A percentile compares a stretch with the other conserved stretches of the same genome.
Evolutionary conservation across 176 grass and related monocot genomes (phyloP).

Genomic region (Areca catechu): DNA sequence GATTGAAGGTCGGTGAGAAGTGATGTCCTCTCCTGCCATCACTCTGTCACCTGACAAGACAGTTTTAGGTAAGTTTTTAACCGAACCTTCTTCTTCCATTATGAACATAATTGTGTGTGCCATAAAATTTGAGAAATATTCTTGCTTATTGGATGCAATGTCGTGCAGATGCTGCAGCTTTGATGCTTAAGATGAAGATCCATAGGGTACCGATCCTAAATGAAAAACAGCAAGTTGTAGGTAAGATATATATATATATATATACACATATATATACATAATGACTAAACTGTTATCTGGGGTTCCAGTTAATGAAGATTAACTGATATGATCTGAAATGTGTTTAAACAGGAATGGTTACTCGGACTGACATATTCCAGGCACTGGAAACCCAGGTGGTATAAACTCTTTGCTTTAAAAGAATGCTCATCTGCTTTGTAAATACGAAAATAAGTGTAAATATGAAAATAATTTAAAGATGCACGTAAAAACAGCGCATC

Average conservation of each 20-base stretch:
- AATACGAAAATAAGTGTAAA: conserved; percentile 20
- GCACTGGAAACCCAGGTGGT: conserved; percentile 30
- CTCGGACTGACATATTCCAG: conserved; percentile 38
- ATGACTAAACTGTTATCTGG: too few relatives aligned
- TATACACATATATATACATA: too few relatives aligned
- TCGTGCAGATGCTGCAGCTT: conserved; percentile 60
- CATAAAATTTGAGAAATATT: too few relatives aligned
- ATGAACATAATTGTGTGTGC: too few relatives aligned
- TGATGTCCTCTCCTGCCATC: conserved; percentile 80
- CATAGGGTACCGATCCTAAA: conserved; percentile 72
- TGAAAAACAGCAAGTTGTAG: conserved; percentile 44
- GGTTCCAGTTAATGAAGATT: too few relatives aligned
- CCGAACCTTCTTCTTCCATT: background rate
- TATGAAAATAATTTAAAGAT: conserved; percentile 7
- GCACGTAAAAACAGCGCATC: too few relatives aligned
- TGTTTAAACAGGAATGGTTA: conserved; percentile 40
- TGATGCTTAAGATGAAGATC: conserved; percentile 82
- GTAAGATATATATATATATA: conserved; percentile 20
- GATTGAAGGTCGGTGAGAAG: conserved; percentile 53
- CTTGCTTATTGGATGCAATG: background rate
- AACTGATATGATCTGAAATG: too few relatives aligned
- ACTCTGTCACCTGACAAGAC: conserved; percentile 56
- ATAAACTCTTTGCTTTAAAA: conserved; percentile 4
- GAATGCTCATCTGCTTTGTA: background rate
- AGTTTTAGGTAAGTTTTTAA: conserved; percentile 43